Base-by-base conservation (phyloP, 164 flowering plant genomes). In the Aristolochia fimbriata region DNA sequence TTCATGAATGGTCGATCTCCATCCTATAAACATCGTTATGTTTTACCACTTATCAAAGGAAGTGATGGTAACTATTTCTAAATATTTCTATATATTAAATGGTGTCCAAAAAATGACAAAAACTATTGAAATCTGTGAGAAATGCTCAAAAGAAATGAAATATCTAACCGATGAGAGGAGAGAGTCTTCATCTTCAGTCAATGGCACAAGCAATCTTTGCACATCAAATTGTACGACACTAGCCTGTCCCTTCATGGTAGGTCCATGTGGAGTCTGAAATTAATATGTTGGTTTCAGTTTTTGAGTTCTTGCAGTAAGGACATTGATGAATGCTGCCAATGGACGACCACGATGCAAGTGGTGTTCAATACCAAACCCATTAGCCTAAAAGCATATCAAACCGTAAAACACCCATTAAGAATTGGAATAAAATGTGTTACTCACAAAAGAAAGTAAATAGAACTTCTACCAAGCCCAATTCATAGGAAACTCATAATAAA, bases 291-390 rank as follows among this genome's bases (percentile, higher is more conserved):
- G 61, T 66, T 82, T 90, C 66, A 88, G 65, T 68, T 75, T 83
- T 60, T 74, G 79, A 70, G 78, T 79, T 70, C 99, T 85, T n/a
- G 47, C 66, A 52, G 68, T 70, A 58, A 93, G 85, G 65, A 93
- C 78, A 65, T 83, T 86, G 59, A 75, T 83, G 62, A 93, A 85
- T 73, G 95, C 97, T 57, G 91, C 96, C 62, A 93, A 66, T 41
- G 97, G 81, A 70, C 96, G 95, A 20, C 99, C 99, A 64, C 99
- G 94, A 70, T 90, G 92, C 75, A 93, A 80, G 68, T 88, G 84
- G 60, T 87, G 96, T 76, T 93, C 97, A 68, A 90, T 79, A 45
- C 96, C 92, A 69, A 68, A 72, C 67, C 80, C 82, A 58, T 77
- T 61, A 65, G 76, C 92, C 99, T 93, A 81, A 55, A 74, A 54